Evolutionary conservation across 495 filamentous ascomycete species (phyloP).

Genomic region (Aspergillus sparsus): DNA sequence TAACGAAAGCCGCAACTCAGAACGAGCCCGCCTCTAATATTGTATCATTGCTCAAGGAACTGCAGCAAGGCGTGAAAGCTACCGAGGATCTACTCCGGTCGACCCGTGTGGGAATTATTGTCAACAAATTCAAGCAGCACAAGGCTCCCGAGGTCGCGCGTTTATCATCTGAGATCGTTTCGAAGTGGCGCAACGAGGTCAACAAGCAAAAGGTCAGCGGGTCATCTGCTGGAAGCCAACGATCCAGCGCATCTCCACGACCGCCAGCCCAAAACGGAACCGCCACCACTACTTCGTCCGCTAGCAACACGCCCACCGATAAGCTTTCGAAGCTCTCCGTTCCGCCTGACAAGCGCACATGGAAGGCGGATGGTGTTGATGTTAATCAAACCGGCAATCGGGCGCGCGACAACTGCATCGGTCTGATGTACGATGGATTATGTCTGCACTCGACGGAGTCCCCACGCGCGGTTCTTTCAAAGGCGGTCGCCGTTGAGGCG

Average conservation of each 20-base stretch:
- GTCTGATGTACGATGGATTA: constrained; percentile 81
- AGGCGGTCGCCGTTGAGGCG: constrained; percentile 69
- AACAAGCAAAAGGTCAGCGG: constrained; percentile 65
- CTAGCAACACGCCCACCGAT: constrained; percentile 46
- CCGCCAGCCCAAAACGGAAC: constrained; percentile 43
- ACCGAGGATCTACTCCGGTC: constrained; percentile 81
- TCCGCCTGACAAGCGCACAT: constrained; percentile 73
- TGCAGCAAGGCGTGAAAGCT: constrained; percentile 76
- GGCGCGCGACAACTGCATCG: constrained; percentile 76
- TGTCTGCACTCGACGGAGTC: constrained; percentile 45
- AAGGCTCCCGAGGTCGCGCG: constrained; percentile 72
- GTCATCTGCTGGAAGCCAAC: constrained; percentile 45
- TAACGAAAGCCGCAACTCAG: constrained; percentile 73
- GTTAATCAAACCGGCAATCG: constrained; percentile 65
- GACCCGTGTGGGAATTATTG: constrained; percentile 87
- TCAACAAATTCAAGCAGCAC: constrained; percentile 79
- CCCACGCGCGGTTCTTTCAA: constrained; percentile 60
- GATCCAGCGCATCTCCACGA: constrained; percentile 42
- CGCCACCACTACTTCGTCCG: constrained; percentile 29
- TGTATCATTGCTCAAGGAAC: constrained; percentile 67
- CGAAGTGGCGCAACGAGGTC: constrained; percentile 83
- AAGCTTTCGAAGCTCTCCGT: constrained; percentile 63
- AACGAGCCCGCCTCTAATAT: constrained; percentile 66
- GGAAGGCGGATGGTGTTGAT: constrained; percentile 77
- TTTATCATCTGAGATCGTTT: constrained; percentile 76